These are phyloP conservation scores for Oropetium thomaeum DNA, from an alignment of 176 grass and related monocot species.

Conservation along the genomic window DNA sequence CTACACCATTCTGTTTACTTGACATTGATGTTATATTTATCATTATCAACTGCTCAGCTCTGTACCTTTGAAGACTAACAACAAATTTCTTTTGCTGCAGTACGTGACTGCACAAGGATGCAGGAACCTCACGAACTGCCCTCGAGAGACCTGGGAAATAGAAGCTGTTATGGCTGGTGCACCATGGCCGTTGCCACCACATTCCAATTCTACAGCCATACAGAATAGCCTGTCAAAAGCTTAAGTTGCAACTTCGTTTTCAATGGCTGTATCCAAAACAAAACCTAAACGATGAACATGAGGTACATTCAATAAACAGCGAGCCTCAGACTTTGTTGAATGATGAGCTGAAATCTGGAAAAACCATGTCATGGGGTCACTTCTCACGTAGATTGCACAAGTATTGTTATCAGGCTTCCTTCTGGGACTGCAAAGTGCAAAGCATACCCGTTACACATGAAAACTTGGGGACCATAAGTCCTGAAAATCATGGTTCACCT, in stretches of 20 bases:
- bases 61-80: not conserved
- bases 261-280: not conserved
- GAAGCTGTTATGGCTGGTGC: constrained; percentile 88
- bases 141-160: constrained; percentile 77
- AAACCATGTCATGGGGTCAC: not conserved
- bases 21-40: not conserved
- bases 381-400: no score
- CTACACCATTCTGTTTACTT: not conserved
- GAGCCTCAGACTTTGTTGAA: not conserved
- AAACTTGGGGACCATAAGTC: no score
- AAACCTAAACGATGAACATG: not conserved
- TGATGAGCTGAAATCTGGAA: not conserved
- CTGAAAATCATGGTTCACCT: no score
- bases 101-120: constrained; percentile 74
- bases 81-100: constrained; percentile 18
- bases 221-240: constrained; percentile 15
- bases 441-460: no score
- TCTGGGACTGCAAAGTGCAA: no score
- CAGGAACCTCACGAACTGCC: constrained; percentile 84
- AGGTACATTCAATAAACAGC: not conserved
- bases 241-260: not conserved
- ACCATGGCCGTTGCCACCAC: constrained; percentile 53
- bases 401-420: no score
- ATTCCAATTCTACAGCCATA: not conserved
- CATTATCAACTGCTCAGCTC: not conserved